These are phyloP conservation scores for Ophioceras dolichostomum DNA, from an alignment of 2,329 filamentous ascomycete genomes.

Conservation along the genomic window DNA sequence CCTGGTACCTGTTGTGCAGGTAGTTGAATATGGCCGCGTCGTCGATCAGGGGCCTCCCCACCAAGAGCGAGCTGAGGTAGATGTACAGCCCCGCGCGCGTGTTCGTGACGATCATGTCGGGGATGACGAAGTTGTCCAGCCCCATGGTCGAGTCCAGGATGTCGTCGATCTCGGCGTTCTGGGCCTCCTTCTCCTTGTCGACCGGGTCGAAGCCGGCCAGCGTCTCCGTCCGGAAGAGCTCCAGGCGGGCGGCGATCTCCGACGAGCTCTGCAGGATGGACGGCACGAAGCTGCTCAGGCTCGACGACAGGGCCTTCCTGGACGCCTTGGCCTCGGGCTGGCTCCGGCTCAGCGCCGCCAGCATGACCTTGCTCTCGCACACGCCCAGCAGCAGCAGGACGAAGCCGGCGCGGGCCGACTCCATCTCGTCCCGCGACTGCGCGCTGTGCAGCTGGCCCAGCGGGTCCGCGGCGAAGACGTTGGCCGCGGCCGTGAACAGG, in stretches of 20 bases:
- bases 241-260: slow-evolving; percentile 38
- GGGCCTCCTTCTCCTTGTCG: slow-evolving; percentile 37
- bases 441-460: slow-evolving; percentile 26
- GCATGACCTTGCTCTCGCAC: slow-evolving; percentile 44
- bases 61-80: slow-evolving; percentile 74
- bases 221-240: slow-evolving; percentile 44
- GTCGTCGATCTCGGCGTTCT: slow-evolving; percentile 41
- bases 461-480: slow-evolving; percentile 33
- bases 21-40: slow-evolving; percentile 69
- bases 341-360: slow-evolving; percentile 33
- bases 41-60: slow-evolving; percentile 72
- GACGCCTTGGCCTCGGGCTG: slow-evolving; percentile 19
- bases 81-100: slow-evolving; percentile 76
- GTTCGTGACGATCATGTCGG: slow-evolving; percentile 59
- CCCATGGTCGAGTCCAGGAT: slow-evolving; percentile 44
- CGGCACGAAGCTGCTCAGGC: slow-evolving; percentile 39
- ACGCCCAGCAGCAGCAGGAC: slow-evolving; percentile 50
- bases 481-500: slow-evolving; percentile 38
- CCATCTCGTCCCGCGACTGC: slow-evolving; percentile 32
- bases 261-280: slow-evolving; percentile 44
- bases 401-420: slow-evolving; percentile 48
- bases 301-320: slow-evolving; percentile 35
- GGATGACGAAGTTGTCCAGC: slow-evolving; percentile 39
- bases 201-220: slow-evolving; percentile 41
- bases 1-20: slow-evolving; percentile 61